Percentiles rank a stretch among this genome's conserved stretches.
These are phyloP conservation scores for Colletotrichum camelliae DNA, from an alignment of 2,329 filamentous ascomycete genomes.

Conservation along the genomic window DNA sequence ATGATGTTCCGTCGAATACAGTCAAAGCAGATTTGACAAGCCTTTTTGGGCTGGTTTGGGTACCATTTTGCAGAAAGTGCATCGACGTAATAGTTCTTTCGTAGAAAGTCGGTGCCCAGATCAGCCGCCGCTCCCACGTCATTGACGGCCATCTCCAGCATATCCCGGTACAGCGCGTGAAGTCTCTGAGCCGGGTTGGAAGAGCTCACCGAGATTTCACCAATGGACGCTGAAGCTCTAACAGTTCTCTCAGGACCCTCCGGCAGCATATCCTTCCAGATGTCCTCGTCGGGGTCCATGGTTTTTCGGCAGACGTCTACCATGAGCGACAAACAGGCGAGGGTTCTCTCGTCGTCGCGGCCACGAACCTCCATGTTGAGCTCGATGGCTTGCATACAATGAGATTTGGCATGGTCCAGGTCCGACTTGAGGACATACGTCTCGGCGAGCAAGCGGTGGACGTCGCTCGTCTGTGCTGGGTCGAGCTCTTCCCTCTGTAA, in stretches of 20 bases:
- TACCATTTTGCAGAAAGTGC: neutral
- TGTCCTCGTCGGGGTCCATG: neutral
- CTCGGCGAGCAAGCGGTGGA: neutral
- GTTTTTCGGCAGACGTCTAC: neutral
- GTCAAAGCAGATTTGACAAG: neutral
- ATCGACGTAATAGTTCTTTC: neutral
- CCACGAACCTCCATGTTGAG: neutral
- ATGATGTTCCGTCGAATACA: neutral
- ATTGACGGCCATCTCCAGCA: fast-evolving
- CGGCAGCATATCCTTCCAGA: neutral
- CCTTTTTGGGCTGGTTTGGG: neutral
- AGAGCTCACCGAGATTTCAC: neutral
- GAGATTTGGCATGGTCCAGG: neutral
- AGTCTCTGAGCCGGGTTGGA: neutral
- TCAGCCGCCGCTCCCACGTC: neutral
- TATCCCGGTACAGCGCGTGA: fast-evolving
- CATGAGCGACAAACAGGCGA: neutral
- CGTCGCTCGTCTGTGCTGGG: neutral
- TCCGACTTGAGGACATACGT: neutral
- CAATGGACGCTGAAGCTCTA: neutral
- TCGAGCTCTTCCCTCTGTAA: neutral
- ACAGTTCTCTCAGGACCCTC: neutral
- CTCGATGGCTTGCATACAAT: neutral
- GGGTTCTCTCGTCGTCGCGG: neutral
- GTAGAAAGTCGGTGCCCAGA: neutral